These are phyloP conservation scores for Vaccinium macrocarpon DNA, from an alignment of 148 eudicot genomes.

Conservation along the genomic window DNA sequence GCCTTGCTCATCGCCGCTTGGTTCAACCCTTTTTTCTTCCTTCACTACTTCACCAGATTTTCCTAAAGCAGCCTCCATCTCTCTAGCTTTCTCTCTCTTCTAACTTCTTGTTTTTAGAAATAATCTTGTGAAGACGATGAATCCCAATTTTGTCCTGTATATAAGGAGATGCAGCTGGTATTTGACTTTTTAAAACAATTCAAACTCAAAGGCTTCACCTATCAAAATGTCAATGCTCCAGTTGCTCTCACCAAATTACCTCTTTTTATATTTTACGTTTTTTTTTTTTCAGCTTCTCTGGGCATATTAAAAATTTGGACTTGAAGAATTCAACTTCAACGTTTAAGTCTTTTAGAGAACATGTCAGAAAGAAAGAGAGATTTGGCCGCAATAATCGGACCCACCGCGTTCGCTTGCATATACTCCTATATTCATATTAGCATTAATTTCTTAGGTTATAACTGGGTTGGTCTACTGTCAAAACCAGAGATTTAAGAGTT, in stretches of 20 bases:
- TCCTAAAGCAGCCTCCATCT: constrained; percentile 27
- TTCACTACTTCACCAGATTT: constrained; percentile 21
- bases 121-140: background rate
- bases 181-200: constrained; percentile 26
- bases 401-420: background rate
- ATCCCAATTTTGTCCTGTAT: background rate
- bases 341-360: constrained; percentile 35
- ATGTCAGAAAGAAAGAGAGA: constrained; percentile 26
- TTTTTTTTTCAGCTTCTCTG: background rate
- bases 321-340: constrained; percentile 58
- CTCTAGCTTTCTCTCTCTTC: constrained; percentile 23
- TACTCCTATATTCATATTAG: background rate
- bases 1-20: constrained; percentile 22
- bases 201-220: constrained; percentile 18
- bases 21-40: constrained; percentile 28
- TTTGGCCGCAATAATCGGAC: constrained; percentile 28
- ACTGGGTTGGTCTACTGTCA: too few species aligned
- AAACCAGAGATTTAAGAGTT: too few species aligned
- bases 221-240: constrained; percentile 37
- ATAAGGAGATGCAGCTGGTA: constrained; percentile 19
- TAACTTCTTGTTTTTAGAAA: background rate
- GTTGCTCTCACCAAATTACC: constrained; percentile 17
- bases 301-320: background rate
- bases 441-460: background rate
- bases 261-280: background rate